Percentiles rank a stretch among this genome's conserved stretches.
Conservation (phyloP, 1,139 yeast species). For the Blastobotrys illinoisensis region DNA sequence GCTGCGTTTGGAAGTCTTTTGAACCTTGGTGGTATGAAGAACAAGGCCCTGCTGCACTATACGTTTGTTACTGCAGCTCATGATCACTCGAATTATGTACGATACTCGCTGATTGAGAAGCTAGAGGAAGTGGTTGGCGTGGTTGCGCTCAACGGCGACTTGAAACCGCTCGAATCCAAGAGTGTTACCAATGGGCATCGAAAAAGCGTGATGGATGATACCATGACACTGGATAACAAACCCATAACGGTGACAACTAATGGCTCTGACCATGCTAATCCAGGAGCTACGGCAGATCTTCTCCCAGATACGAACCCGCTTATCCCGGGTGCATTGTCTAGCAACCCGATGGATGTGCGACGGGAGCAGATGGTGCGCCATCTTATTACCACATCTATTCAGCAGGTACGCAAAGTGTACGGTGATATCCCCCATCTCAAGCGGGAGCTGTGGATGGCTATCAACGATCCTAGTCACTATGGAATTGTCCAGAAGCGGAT, state of each 20-base stretch:
- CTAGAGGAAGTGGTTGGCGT: constrained; percentile 53
- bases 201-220: constrained; percentile 29
- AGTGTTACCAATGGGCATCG: constrained; percentile 12
- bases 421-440: constrained; percentile 59
- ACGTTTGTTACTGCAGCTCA: constrained; percentile 54
- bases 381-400: constrained; percentile 60
- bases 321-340: background rate
- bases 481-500: constrained; percentile 57
- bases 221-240: constrained; percentile 19
- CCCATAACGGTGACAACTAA: background rate
- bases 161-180: constrained; percentile 5
- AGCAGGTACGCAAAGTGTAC: constrained; percentile 59
- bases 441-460: constrained; percentile 59
- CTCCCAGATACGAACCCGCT: background rate
- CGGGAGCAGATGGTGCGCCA: constrained; percentile 37
- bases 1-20: constrained; percentile 69
- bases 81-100: constrained; percentile 51
- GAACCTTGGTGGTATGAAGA: constrained; percentile 70
- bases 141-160: constrained; percentile 61
- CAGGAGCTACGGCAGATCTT: background rate
- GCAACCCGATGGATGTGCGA: constrained; percentile 35
- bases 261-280: background rate
- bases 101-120: constrained; percentile 44
- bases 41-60: constrained; percentile 53
- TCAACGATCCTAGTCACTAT: constrained; percentile 43